These are phyloP conservation scores for Moesziomyces aphidis DNA, from an alignment of 1,284 basidiomycete species.

Conservation along the genomic window DNA sequence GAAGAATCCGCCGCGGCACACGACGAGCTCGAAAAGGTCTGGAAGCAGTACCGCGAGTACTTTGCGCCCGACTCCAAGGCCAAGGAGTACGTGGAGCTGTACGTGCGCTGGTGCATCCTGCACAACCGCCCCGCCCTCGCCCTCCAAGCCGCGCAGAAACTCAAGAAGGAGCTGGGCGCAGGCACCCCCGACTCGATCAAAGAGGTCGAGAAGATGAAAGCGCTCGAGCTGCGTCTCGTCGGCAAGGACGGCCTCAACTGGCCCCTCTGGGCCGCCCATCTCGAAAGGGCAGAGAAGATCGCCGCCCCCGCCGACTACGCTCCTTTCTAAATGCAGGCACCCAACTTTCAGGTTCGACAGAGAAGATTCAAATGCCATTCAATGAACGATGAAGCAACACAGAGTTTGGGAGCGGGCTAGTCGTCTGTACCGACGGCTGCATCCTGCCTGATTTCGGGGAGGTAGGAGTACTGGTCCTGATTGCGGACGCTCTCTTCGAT, in stretches of 20 bases:
- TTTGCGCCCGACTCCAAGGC: conserved; percentile 51
- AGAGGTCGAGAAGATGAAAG: conserved; percentile 54
- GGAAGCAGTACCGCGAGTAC: conserved; percentile 50
- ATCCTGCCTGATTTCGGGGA: conserved; percentile 50
- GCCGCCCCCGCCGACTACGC: conserved; percentile 30
- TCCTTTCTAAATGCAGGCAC: conserved; percentile 19
- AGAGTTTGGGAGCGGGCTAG: conserved; percentile 3
- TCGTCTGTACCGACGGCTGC: conserved; percentile 51
- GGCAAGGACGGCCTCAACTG: conserved; percentile 43
- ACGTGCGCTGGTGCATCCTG: conserved; percentile 56
- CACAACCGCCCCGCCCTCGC: conserved; percentile 59
- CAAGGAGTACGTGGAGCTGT: conserved; percentile 56
- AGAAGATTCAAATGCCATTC: not conserved
- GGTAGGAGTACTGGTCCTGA: conserved; percentile 54
- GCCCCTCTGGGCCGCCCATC: conserved; percentile 43
- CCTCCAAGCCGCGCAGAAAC: conserved; percentile 53
- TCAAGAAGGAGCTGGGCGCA: conserved; percentile 60
- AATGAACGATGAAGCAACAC: not conserved
- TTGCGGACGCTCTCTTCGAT: conserved; percentile 31
- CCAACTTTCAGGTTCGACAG: not conserved
- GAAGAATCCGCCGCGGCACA: conserved; percentile 11
- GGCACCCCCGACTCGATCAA: conserved; percentile 48
- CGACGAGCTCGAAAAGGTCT: conserved; percentile 38
- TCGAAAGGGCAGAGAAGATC: conserved; percentile 27
- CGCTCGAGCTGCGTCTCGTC: conserved; percentile 49